Percentiles rank a stretch among this genome's conserved stretches.
These are phyloP conservation scores for Avena sativa DNA, from an alignment of 176 grass and related monocot genomes.

Conservation along the genomic window DNA sequence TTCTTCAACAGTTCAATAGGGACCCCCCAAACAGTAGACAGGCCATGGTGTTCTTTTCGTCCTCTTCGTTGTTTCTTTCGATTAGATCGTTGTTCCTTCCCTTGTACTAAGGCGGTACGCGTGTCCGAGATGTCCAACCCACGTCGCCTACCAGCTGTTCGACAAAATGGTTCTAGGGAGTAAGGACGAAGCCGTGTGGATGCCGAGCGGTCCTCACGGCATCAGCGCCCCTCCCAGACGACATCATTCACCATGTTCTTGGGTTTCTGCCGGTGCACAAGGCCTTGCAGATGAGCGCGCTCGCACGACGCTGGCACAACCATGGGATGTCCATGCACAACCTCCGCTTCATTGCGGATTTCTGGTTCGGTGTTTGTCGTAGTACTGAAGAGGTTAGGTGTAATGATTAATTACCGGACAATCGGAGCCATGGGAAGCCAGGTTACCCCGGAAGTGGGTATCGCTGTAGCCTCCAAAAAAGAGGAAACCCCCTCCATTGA, in stretches of 20 bases:
- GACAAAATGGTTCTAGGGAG: not conserved
- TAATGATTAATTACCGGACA: no score
- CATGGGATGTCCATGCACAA: not conserved
- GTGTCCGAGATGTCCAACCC: not conserved
- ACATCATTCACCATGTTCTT: not conserved
- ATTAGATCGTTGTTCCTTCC: not conserved
- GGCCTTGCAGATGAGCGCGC: not conserved
- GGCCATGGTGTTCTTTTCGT: no score
- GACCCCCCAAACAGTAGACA: not conserved
- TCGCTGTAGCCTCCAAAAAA: no score
- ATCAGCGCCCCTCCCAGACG: conserved; percentile 7
- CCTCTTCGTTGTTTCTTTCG: not conserved
- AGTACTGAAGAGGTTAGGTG: not conserved
- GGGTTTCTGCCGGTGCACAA: not conserved
- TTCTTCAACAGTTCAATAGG: not conserved
- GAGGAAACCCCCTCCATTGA: no score
- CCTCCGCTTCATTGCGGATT: not conserved
- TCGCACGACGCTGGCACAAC: not conserved
- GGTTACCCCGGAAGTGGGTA: no score
- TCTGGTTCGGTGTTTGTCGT: not conserved
- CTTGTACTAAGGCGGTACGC: not conserved
- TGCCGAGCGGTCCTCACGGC: not conserved
- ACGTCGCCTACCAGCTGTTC: not conserved
- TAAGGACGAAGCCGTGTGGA: not conserved
- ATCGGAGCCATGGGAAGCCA: no score